Evolutionary conservation across 2,329 filamentous ascomycete species (phyloP), one percentile per base, ranked within the genome.

Genomic region (Aureobasidium sp.): DNA sequence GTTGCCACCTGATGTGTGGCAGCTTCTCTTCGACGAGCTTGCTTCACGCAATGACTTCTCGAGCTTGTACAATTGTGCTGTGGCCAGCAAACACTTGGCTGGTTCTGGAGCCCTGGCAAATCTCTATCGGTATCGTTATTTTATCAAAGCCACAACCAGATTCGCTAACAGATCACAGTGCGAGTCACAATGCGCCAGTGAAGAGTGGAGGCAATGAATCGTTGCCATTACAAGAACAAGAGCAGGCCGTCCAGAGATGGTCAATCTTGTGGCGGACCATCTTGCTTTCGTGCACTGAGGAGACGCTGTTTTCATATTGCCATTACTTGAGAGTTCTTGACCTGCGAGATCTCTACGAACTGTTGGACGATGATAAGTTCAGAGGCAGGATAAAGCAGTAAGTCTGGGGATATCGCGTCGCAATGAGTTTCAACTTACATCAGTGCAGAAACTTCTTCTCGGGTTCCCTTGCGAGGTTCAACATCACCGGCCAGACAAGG

Each of bases 261-360:
- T 82, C 84, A 2, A 78, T 82, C 7, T 72, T 89, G 53, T 91
- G 88, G 88, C 81, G 82, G 55, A 85, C 85, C 2, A 82, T 90
- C 65, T 82, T 88, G 62, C 75, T 85, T 8, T 90, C 87, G 9
- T 84, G 84, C 62, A 42, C 57, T 21, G 82, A 80, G 29, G 74
- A 77, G 65, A 89, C 87, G 0, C 74, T 83, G 21, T 87, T 85
- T 64, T 86, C 87, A 0, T 91, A 91, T 69, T 88, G 83, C 67
- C 78, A 82, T 41, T 89, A 88, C 72, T 82, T 90, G 61, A 83
- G 81, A 61, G 77, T 79, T 30, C 76, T 91, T 41, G 83, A 87
- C 65, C 78, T 90, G 10, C 77, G 83, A 59, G 83, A 87, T 68
- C 76, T 90, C 1, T 73, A 76, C 11, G 75, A 83, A 44, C 76